phyloP scores from a whole-genome alignment of 2,329 filamentous ascomycete genomes.

The Clonostachys rhizophaga region DNA sequence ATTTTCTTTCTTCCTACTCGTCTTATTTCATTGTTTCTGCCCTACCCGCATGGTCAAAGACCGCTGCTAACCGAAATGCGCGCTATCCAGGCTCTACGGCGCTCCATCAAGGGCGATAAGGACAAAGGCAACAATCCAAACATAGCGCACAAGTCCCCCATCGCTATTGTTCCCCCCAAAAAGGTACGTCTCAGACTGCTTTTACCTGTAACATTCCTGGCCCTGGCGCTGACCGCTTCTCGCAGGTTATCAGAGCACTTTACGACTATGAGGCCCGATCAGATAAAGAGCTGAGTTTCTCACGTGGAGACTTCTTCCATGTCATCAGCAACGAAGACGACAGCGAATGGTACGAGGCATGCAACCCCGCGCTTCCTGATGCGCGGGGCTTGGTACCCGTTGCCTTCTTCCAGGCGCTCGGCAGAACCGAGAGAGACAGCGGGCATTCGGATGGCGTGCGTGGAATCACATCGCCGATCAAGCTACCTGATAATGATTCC shows the following conservation, averaged over 20 bases:
- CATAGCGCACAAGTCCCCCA: constrained; percentile 78
- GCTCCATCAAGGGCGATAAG: constrained; percentile 89
- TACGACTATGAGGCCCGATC: constrained; percentile 84
- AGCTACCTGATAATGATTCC: constrained; percentile 78
- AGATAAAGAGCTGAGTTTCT: constrained; percentile 80
- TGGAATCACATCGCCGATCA: constrained; percentile 34
- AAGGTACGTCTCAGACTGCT: constrained; percentile 57
- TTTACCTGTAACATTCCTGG: background rate
- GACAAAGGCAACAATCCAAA: constrained; percentile 65
- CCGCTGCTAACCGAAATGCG: constrained; percentile 19
- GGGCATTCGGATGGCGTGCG: constrained; percentile 59
- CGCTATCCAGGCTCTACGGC: constrained; percentile 65
- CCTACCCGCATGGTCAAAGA: too few relatives aligned
- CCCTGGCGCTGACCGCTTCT: background rate
- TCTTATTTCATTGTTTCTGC: too few relatives aligned
- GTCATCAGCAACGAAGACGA: constrained; percentile 96
- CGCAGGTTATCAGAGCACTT: constrained; percentile 92
- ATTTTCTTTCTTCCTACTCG: too few relatives aligned
- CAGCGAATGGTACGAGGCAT: constrained; percentile 95
- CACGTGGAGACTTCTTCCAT: constrained; percentile 95
- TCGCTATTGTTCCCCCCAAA: constrained; percentile 87
- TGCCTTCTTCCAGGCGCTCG: constrained; percentile 86
- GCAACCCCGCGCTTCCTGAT: constrained; percentile 84
- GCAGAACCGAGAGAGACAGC: constrained; percentile 89
- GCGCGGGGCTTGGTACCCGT: constrained; percentile 91